phyloP scores from a whole-genome alignment of 495 filamentous ascomycete species.

The Hypoxylon lienhwacheense region DNA sequence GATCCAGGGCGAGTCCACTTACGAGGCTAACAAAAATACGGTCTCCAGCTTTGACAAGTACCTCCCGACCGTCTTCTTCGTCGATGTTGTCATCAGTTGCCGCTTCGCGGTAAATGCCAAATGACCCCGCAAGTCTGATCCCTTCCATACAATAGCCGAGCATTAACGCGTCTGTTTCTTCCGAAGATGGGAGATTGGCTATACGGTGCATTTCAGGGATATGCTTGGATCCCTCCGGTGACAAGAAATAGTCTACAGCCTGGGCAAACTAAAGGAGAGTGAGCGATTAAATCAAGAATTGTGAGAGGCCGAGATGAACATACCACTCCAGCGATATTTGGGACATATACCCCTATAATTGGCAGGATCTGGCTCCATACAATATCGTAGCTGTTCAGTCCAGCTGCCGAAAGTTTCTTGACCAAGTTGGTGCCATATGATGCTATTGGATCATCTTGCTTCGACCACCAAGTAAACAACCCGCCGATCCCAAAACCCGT shows the following conservation, averaged over 20 bases:
- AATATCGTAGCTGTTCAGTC: constrained; percentile 66
- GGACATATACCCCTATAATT: constrained; percentile 51
- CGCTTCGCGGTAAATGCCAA: constrained; percentile 56
- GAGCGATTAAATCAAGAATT: neutral
- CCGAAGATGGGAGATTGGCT: constrained; percentile 41
- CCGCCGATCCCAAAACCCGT: constrained; percentile 58
- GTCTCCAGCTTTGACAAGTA: constrained; percentile 45
- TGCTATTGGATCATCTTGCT: constrained; percentile 57
- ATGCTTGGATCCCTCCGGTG: constrained; percentile 54
- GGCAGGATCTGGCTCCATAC: constrained; percentile 71
- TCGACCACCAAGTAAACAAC: constrained; percentile 46
- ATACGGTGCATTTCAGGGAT: constrained; percentile 61
- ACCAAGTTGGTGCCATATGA: constrained; percentile 73
- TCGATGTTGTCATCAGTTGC: constrained; percentile 50
- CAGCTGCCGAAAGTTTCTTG: constrained; percentile 66
- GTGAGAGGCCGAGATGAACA: constrained; percentile 6
- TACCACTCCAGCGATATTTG: constrained; percentile 69
- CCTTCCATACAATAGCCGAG: constrained; percentile 58
- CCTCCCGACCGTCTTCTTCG: constrained; percentile 54
- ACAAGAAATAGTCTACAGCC: constrained; percentile 78
- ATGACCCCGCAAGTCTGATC: constrained; percentile 50
- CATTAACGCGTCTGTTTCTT: constrained; percentile 44
- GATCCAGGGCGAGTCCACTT: no score
- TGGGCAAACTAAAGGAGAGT: constrained; percentile 59
- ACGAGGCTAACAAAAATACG: constrained; percentile 60